Evolutionary conservation across 805 yeast species (phyloP).

Genomic region (Spathaspora girioi): DNA sequence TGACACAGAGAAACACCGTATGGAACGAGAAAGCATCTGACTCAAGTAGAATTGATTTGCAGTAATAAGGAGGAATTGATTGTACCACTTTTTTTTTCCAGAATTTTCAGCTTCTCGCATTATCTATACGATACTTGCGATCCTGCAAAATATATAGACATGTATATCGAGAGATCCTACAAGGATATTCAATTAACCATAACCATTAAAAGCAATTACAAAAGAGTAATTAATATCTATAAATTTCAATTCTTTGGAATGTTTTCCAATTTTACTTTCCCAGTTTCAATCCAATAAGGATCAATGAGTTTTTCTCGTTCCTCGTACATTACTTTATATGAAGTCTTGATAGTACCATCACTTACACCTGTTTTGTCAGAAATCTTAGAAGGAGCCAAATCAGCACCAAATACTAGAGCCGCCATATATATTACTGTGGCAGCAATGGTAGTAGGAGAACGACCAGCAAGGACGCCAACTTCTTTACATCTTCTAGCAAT

Average conservation of each 20-base stretch:
- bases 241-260: constrained; percentile 22
- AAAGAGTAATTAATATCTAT: constrained; percentile 1
- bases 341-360: constrained; percentile 94
- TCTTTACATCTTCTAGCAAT: constrained; percentile 89
- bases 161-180: background rate
- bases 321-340: constrained; percentile 77
- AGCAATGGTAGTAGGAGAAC: constrained; percentile 95
- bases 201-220: background rate
- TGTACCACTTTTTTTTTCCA: background rate
- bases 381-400: constrained; percentile 71
- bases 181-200: background rate
- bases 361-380: constrained; percentile 94
- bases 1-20: background rate
- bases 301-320: constrained; percentile 66
- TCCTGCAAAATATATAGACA: too few relatives aligned
- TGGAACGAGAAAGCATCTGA: background rate
- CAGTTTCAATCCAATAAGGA: constrained; percentile 69
- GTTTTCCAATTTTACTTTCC: constrained; percentile 53
- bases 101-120: background rate
- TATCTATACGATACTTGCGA: background rate
- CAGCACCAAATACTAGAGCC: constrained; percentile 78
- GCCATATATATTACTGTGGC: constrained; percentile 97
- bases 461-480: constrained; percentile 90
- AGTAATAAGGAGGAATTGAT: background rate
- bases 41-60: background rate